Percentiles rank a stretch among this genome's conserved stretches.
Evolutionary conservation across 164 flowering plant species (phyloP).

Genomic region (Warburgia ugandensis): DNA sequence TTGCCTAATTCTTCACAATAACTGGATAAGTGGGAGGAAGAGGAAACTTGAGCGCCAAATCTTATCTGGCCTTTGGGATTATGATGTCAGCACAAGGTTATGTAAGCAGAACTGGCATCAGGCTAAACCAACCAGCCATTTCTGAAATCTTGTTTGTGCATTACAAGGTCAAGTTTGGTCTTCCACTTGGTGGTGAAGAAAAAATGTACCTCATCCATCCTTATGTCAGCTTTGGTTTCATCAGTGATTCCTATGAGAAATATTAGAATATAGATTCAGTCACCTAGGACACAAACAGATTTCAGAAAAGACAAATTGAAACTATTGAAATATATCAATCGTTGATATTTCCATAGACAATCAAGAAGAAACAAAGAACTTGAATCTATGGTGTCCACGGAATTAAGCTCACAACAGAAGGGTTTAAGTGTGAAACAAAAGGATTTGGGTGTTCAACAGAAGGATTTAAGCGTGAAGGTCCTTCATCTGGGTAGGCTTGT

Average conservation of each 20-base stretch:
- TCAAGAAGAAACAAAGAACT: neutral
- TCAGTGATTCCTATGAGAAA: too few species aligned
- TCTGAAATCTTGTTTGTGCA: conserved; percentile 24
- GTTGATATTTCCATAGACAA: neutral
- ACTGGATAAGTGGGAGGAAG: conserved; percentile 80
- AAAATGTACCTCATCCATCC: too few species aligned
- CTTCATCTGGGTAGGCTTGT: conserved; percentile 50
- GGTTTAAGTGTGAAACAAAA: too few species aligned
- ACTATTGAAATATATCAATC: too few species aligned
- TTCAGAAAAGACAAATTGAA: too few species aligned
- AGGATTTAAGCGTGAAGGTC: conserved; percentile 31
- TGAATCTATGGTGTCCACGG: neutral
- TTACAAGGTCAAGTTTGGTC: too few species aligned
- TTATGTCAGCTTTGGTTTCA: too few species aligned
- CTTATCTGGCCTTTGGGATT: conserved; percentile 73
- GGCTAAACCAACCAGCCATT: conserved; percentile 11
- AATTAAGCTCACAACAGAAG: neutral
- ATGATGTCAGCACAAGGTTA: conserved; percentile 60
- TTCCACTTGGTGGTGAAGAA: too few species aligned
- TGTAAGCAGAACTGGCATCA: conserved; percentile 47
- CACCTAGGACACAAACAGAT: too few species aligned
- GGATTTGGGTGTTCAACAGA: conserved; percentile 12
- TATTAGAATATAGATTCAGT: too few species aligned
- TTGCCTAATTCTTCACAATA: conserved; percentile 74
- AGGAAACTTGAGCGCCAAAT: conserved; percentile 81